phyloP scores from a whole-genome alignment of 495 filamentous ascomycete species.

The Talaromyces ruber region DNA sequence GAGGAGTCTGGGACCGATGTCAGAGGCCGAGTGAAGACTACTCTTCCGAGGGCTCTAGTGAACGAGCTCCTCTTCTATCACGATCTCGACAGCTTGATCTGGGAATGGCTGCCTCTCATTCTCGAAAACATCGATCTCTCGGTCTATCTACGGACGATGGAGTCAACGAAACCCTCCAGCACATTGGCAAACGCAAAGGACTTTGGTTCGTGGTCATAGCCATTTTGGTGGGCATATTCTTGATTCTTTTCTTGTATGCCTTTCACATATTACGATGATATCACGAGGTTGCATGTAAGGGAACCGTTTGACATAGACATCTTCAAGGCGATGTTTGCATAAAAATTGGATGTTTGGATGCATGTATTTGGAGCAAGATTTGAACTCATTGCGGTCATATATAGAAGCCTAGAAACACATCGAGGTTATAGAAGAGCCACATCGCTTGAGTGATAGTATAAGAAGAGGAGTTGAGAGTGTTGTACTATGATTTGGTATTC shows the following conservation, averaged over 20 bases:
- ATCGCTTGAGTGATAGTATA: not conserved
- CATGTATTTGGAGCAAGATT: not conserved
- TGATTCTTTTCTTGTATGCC: conserved; percentile 25
- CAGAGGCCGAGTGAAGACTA: not conserved
- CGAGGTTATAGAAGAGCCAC: not conserved
- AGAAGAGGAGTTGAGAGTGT: not conserved
- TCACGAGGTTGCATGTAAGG: conserved; percentile 12
- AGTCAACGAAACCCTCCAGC: not conserved
- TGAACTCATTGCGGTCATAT: not conserved
- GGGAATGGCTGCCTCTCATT: not conserved
- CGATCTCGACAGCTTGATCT: not conserved
- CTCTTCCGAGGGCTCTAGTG: not conserved
- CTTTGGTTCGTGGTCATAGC: conserved; percentile 21
- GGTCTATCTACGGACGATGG: not conserved
- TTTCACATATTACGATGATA: conserved; percentile 23
- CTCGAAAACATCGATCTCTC: not conserved
- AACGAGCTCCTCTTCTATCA: not conserved
- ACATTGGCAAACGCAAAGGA: conserved; percentile 22
- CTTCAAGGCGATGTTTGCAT: not conserved
- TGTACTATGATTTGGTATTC: too few relatives aligned
- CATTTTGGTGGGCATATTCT: conserved; percentile 21
- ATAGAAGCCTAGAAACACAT: not conserved
- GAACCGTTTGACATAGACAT: conserved; percentile 6
- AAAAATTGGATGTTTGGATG: not conserved
- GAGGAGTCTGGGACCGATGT: not conserved